A percentile compares a stretch with the other conserved stretches of the same genome.
These are phyloP conservation scores for Ogataea saltuana DNA, from an alignment of 805 yeast genomes.

Conservation along the genomic window DNA sequence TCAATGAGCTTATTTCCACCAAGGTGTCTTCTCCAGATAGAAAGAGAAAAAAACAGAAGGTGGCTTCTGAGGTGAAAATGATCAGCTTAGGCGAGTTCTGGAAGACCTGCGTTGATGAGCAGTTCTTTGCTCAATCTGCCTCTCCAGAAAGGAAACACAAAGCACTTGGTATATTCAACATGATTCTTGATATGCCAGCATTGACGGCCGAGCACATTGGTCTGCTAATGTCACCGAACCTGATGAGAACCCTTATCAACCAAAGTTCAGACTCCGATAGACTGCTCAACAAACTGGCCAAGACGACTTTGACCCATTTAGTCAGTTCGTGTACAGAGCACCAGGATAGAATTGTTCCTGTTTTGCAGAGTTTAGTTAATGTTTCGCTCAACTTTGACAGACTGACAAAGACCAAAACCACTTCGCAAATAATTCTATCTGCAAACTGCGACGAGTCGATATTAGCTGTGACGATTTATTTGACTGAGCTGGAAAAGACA, in stretches of 20 bases:
- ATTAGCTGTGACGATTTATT: slow-evolving; percentile 12
- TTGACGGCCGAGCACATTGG: slow-evolving; percentile 21
- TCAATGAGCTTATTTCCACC: slow-evolving; percentile 42
- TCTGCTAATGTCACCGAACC: slow-evolving; percentile 56
- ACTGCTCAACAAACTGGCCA: slow-evolving; percentile 65
- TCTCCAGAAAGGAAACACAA: slow-evolving; percentile 84
- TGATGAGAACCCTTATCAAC: slow-evolving; percentile 71
- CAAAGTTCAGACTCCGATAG: slow-evolving; percentile 71
- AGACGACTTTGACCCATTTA: slow-evolving; percentile 47
- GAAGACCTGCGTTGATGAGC: slow-evolving; percentile 77
- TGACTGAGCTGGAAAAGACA: slow-evolving; percentile 18
- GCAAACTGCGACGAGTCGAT: slow-evolving; percentile 16
- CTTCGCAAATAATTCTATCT: slow-evolving; percentile 43
- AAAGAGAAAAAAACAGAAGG: slow-evolving; percentile 39
- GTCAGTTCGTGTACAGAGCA: slow-evolving; percentile 39
- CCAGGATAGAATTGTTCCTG: slow-evolving; percentile 36
- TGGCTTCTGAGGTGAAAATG: slow-evolving; percentile 19
- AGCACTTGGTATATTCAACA: slow-evolving; percentile 75
- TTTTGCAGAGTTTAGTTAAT: slow-evolving; percentile 38
- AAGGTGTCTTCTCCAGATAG: slow-evolving; percentile 23
- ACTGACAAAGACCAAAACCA: slow-evolving; percentile 70
- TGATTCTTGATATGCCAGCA: slow-evolving; percentile 39
- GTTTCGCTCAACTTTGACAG: slow-evolving; percentile 75
- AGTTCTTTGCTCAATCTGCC: slow-evolving; percentile 70
- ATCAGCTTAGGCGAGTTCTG: slow-evolving; percentile 67